Conservation (phyloP, 805 yeast genomes). For the Yarrowia sp. region DNA sequence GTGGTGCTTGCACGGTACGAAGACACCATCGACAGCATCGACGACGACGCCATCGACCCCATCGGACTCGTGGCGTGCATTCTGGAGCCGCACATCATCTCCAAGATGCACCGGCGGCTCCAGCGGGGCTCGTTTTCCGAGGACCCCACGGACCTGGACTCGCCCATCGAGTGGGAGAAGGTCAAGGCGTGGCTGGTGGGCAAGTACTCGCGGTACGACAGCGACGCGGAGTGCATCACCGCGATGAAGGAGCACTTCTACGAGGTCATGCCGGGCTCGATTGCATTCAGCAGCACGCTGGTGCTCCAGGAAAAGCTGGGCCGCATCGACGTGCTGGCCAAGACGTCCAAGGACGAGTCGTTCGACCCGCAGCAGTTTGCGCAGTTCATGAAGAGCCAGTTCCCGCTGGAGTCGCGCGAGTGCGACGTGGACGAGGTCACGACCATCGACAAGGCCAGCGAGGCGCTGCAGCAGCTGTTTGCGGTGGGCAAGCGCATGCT, state of each 20-base stretch:
- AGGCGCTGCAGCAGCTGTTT: constrained; percentile 18
- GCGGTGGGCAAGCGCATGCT: background rate
- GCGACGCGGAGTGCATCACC: background rate
- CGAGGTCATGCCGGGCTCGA: constrained; percentile 20
- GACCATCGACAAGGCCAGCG: constrained; percentile 11
- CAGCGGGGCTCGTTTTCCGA: constrained; percentile 5
- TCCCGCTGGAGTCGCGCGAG: constrained; percentile 12
- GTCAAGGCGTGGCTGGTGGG: constrained; percentile 20
- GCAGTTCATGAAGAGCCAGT: constrained; percentile 9
- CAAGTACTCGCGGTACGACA: constrained; percentile 18
- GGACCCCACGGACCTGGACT: constrained; percentile 1
- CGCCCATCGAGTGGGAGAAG: constrained; percentile 19
- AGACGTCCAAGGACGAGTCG: constrained; percentile 2
- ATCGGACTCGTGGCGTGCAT: constrained; percentile 18
- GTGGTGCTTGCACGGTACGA: constrained; percentile 18
- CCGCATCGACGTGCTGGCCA: constrained; percentile 1
- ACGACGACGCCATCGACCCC: constrained; percentile 3
- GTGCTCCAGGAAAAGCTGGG: constrained; percentile 16
- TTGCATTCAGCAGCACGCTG: background rate
- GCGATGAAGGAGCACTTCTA: constrained; percentile 18
- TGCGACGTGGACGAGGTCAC: constrained; percentile 6
- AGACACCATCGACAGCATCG: constrained; percentile 6
- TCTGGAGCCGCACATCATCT: constrained; percentile 13
- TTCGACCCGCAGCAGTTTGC: constrained; percentile 3
- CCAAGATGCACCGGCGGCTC: constrained; percentile 3